Percentiles rank a stretch among this genome's conserved stretches.
Conservation (phyloP, 2,329 filamentous ascomycete species). For the Diaporthe vexans region DNA sequence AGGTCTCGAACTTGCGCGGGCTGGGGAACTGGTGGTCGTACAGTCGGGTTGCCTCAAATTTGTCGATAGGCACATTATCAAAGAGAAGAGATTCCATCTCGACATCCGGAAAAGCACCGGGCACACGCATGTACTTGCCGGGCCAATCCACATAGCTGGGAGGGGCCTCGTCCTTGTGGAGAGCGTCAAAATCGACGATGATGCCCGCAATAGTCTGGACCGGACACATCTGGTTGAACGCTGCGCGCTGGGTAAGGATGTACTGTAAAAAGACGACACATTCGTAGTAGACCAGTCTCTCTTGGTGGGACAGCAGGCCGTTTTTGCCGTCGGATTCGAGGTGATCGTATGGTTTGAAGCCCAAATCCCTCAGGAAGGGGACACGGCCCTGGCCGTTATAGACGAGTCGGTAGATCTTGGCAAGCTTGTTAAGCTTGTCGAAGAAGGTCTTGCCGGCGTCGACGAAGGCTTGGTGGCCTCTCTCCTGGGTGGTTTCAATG, state of each 20-base stretch:
- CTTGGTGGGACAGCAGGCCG: slow-evolving; percentile 39
- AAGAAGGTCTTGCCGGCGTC: slow-evolving; percentile 39
- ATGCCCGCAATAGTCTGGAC: slow-evolving; percentile 43
- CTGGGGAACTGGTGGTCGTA: slow-evolving; percentile 41
- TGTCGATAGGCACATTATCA: slow-evolving; percentile 45
- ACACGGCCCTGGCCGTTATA: slow-evolving; percentile 35
- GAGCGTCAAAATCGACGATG: slow-evolving; percentile 51
- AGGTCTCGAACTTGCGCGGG: slow-evolving; percentile 39
- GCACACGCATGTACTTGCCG: slow-evolving; percentile 43
- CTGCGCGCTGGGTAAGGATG: slow-evolving; percentile 43
- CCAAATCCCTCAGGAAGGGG: slow-evolving; percentile 26
- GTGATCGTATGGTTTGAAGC: slow-evolving; percentile 36
- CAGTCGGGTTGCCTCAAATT: slow-evolving; percentile 39
- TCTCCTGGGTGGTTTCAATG: slow-evolving; percentile 42
- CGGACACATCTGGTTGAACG: slow-evolving; percentile 42
- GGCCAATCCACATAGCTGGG: slow-evolving; percentile 49
- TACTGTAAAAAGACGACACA: slow-evolving; percentile 46
- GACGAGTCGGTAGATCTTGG: slow-evolving; percentile 22
- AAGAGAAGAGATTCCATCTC: slow-evolving; percentile 41
- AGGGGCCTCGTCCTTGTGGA: slow-evolving; percentile 50
- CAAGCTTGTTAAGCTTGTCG: slow-evolving; percentile 40
- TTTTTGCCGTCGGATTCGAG: slow-evolving; percentile 32
- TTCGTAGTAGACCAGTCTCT: slow-evolving; percentile 32
- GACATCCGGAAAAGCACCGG: slow-evolving; percentile 46
- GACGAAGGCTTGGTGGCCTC: slow-evolving; percentile 44